These are phyloP conservation scores for Amanita thiersii DNA, from an alignment of 768 basidiomycete genomes.

Conservation along the genomic window DNA sequence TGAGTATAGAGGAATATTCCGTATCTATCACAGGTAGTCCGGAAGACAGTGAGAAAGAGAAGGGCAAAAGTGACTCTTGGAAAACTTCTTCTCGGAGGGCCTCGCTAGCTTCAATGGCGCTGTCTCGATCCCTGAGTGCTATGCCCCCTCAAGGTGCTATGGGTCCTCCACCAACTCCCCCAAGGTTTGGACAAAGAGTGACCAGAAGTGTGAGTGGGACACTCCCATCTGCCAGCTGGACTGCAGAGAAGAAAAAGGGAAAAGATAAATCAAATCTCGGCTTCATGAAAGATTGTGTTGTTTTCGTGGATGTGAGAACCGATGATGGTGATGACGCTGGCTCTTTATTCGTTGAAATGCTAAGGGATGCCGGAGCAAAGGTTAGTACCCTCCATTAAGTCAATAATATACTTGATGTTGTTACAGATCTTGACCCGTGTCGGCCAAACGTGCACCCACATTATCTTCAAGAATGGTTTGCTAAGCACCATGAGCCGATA, in stretches of 20 bases:
- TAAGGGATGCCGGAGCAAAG: slow-evolving; percentile 72
- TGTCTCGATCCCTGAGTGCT: slow-evolving; percentile 54
- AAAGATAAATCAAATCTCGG: slow-evolving; percentile 27
- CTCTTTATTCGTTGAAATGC: slow-evolving; percentile 75
- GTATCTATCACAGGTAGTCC: slow-evolving; percentile 2
- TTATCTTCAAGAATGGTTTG: slow-evolving; percentile 79
- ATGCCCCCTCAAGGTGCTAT: slow-evolving; percentile 30
- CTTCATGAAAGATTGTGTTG: slow-evolving; percentile 63
- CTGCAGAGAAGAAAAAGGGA: slow-evolving; percentile 14
- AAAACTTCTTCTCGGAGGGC: slow-evolving; percentile 39
- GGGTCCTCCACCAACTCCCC: slow-evolving; percentile 44
- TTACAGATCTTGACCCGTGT: slow-evolving; percentile 54
- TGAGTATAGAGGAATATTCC: slow-evolving; percentile 4
- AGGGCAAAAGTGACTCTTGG: slow-evolving; percentile 25
- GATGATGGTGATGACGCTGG: slow-evolving; percentile 80
- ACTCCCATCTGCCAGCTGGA: slow-evolving; percentile 21
- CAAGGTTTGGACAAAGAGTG: slow-evolving; percentile 16
- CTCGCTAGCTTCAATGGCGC: slow-evolving; percentile 49
- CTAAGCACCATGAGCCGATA: slow-evolving; percentile 69
- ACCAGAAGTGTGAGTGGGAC: slow-evolving; percentile 34
- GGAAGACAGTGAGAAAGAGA: slow-evolving; percentile 12
- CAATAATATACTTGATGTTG: neutral
- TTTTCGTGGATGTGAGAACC: slow-evolving; percentile 85
- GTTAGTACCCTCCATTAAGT: slow-evolving; percentile 31
- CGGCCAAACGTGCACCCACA: slow-evolving; percentile 71